Conservation (phyloP, 768 basidiomycete genomes). For the Chalciporus sphaerocephalus region DNA sequence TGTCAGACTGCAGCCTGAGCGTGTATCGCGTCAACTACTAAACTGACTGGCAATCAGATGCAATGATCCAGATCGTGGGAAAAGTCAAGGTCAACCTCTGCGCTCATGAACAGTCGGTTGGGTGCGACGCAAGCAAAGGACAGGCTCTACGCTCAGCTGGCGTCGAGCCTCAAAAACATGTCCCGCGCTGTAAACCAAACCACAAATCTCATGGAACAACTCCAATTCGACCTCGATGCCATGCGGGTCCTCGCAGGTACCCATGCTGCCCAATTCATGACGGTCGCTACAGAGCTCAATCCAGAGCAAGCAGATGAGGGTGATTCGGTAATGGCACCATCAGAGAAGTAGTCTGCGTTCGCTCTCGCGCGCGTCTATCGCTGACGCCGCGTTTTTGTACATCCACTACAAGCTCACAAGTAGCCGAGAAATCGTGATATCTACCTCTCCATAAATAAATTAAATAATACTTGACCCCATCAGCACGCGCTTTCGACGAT, state of each 20-base stretch:
- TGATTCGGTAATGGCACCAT: conserved; percentile 1
- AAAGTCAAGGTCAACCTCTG: not conserved
- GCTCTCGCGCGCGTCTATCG: not conserved
- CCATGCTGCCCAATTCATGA: conserved; percentile 73
- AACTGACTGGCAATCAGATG: too few species aligned
- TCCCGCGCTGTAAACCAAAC: conserved; percentile 66
- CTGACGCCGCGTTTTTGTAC: not conserved
- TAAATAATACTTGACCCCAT: too few species aligned
- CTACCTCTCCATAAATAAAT: too few species aligned
- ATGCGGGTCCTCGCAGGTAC: conserved; percentile 77
- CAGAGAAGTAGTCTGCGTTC: conserved; percentile 8
- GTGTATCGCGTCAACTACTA: too few species aligned
- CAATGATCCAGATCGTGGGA: conserved; percentile 11
- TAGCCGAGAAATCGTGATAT: too few species aligned
- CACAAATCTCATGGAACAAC: conserved; percentile 70
- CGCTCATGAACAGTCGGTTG: conserved; percentile 17
- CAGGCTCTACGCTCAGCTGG: conserved; percentile 73
- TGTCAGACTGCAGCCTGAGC: too few species aligned
- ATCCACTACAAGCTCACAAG: too few species aligned
- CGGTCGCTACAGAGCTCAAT: conserved; percentile 42
- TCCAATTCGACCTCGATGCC: conserved; percentile 70
- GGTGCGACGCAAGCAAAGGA: conserved; percentile 77
- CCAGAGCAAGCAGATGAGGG: conserved; percentile 25
- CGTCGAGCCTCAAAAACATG: conserved; percentile 63
- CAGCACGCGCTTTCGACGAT: too few species aligned